These are phyloP conservation scores for Leccinum fuscescens DNA, from an alignment of 1,284 basidiomycete species.

Conservation along the genomic window DNA sequence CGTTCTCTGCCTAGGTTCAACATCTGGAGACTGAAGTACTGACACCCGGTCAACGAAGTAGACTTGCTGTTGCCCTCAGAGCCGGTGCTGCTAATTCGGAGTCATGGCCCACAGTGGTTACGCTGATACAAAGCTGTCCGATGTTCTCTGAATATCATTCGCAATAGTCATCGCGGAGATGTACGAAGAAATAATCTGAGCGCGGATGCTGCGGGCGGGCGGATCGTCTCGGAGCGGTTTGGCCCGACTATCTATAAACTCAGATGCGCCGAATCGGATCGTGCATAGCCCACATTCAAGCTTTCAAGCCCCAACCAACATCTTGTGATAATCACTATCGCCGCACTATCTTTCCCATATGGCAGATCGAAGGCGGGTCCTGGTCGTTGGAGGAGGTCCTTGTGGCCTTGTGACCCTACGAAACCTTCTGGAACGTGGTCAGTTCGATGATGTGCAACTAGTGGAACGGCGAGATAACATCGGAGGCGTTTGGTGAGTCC, in stretches of 20 bases:
- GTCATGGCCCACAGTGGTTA: neutral
- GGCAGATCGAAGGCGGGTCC: constrained; percentile 29
- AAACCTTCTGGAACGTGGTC: constrained; percentile 39
- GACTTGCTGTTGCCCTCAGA: neutral
- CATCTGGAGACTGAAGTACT: neutral
- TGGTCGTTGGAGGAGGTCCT: constrained; percentile 46
- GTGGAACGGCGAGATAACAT: constrained; percentile 45
- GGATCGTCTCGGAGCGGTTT: neutral
- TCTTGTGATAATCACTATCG: neutral
- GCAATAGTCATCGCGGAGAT: neutral
- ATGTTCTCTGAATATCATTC: neutral
- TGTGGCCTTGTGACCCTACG: constrained; percentile 44
- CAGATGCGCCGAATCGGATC: neutral
- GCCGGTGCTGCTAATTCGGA: neutral
- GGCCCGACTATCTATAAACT: neutral
- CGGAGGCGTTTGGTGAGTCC: constrained; percentile 46
- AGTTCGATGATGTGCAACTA: constrained; percentile 41
- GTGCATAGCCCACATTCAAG: neutral
- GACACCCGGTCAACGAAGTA: neutral
- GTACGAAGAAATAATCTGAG: neutral
- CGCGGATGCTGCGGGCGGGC: neutral
- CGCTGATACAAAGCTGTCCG: neutral
- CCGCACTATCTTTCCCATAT: constrained; percentile 1
- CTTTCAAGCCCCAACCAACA: neutral
- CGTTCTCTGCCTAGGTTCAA: too few relatives aligned